phyloP scores from a whole-genome alignment of 352 stramenopile species.

The Globisporangium rhizosaccharum region DNA sequence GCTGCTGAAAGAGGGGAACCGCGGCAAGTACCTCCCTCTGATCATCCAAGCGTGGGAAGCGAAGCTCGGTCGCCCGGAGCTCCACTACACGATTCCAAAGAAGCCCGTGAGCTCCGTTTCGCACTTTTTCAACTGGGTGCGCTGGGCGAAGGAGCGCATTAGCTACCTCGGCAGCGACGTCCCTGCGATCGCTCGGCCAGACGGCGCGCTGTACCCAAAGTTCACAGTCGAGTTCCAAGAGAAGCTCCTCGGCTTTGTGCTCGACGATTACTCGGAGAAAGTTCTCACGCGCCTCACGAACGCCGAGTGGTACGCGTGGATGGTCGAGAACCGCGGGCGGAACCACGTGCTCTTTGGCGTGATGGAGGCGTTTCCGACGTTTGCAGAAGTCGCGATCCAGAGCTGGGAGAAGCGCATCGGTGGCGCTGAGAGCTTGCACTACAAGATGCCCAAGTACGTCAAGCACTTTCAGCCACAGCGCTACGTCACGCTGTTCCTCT shows the following conservation, averaged over 20 bases:
- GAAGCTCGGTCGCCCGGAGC: constrained; percentile 36
- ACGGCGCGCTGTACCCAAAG: constrained; percentile 51
- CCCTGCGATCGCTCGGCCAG: constrained; percentile 36
- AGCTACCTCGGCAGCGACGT: constrained; percentile 49
- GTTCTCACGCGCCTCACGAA: constrained; percentile 59
- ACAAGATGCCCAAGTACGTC: constrained; percentile 57
- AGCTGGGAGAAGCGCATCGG: constrained; percentile 59
- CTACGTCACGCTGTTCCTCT: constrained; percentile 96
- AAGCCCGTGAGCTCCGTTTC: constrained; percentile 46
- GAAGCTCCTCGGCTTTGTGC: constrained; percentile 47
- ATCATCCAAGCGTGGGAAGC: constrained; percentile 64
- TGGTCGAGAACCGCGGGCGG: constrained; percentile 49
- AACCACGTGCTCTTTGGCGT: constrained; percentile 67
- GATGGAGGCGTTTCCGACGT: constrained; percentile 48
- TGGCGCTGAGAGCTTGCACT: constrained; percentile 26
- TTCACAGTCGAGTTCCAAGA: constrained; percentile 66
- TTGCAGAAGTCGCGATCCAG: constrained; percentile 58
- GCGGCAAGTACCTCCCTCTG: constrained; percentile 47
- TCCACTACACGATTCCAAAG: constrained; percentile 74
- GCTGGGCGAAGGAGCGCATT: constrained; percentile 78
- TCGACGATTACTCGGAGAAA: constrained; percentile 56
- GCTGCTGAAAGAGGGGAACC: constrained; percentile 36
- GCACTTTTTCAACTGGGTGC: constrained; percentile 72
- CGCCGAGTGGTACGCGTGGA: constrained; percentile 69
- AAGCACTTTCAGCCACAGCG: constrained; percentile 89